Base-by-base conservation (phyloP, 345 rosid species). In the Eucalyptus tenuipes region DNA sequence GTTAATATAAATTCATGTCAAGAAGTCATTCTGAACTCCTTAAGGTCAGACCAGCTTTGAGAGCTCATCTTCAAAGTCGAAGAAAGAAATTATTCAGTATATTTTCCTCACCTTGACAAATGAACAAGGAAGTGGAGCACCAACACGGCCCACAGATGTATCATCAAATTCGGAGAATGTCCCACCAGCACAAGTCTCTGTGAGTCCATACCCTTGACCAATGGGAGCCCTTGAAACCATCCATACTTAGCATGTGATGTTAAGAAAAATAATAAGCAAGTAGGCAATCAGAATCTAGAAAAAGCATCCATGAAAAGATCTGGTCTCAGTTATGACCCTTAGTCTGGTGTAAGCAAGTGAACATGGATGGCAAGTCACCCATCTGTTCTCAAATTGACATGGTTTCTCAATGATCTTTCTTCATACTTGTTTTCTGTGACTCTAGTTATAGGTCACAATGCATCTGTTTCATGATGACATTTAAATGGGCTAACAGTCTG, bases 151-250 rank as follows among this genome's bases (percentile, higher is more conserved):
- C 92, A 97, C 98, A 10, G 99, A 95, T 89, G 95, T 86, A 93
- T 98, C 99, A 90, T 97, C 99, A 89, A 97, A 93, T 94, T 97
- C 99, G 29, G 99, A 96, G 93, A 98, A 98, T 85, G 99, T 93
- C 91, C 98, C 99, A 64, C 99, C 99, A 89, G 99, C 99, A 92
- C 99, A 96, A 59, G 99, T 97, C 94, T 98, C 99, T 31, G 99
- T 98, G 86, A 98, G 97, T 86, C 99, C 99, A 93, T 96, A 98
- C n/a, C 99, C 99, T 93, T 98, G 99, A 40, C 98, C 97, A 48
- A 98, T 98, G 75, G 99, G 99, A 92, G 99, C 97, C 91, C 99
- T 98, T 95, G 47, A 88, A 85, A 91, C 82, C 57, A 53, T 68
- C 59, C 45, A 49, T 17, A 86, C 17, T 52, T 52, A 86, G 87